Conservation (phyloP, 371 early-diverging fungal genomes). For the Cokeromyces recurvatus region DNA sequence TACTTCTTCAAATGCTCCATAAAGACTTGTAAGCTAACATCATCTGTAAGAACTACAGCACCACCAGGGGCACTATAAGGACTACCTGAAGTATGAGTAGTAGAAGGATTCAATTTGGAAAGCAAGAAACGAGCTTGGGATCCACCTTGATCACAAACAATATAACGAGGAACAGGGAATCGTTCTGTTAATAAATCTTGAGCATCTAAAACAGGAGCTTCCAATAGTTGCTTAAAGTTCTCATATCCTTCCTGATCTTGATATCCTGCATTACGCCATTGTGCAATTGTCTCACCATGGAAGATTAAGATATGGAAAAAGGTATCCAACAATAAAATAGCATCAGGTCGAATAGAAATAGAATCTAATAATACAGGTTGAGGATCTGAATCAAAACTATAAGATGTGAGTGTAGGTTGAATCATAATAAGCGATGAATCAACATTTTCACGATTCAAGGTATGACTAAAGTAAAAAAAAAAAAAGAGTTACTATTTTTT, state of each 20-base stretch:
- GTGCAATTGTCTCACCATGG: conserved; percentile 47
- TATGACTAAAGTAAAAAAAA: too few relatives aligned
- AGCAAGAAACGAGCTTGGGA: conserved; percentile 99
- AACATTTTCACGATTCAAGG: conserved; percentile 91
- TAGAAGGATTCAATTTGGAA: conserved; percentile 98
- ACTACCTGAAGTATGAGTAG: conserved; percentile 79
- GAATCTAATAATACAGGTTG: conserved; percentile 97
- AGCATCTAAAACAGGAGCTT: conserved; percentile 88
- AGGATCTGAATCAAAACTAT: conserved; percentile 86
- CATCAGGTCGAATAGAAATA: conserved; percentile 94
- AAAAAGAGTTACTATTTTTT: conserved; percentile 15
- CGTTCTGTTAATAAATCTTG: conserved; percentile 89
- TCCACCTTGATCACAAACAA: conserved; percentile 95
- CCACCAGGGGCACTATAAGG: conserved; percentile 65
- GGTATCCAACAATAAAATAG: conserved; percentile 96
- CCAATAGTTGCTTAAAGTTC: conserved; percentile 91
- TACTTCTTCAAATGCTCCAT: conserved; percentile 94
- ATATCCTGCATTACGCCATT: conserved; percentile 66
- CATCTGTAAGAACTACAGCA: conserved; percentile 95
- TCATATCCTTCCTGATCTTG: conserved; percentile 49
- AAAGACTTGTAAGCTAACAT: conserved; percentile 96
- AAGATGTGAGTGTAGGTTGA: conserved; percentile 96
- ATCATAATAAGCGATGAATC: conserved; percentile 98
- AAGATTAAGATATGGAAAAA: conserved; percentile 59
- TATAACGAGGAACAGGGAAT: conserved; percentile 98